These are phyloP conservation scores for Metrosideros polymorpha DNA, from an alignment of 441 rosid species.

Conservation along the genomic window DNA sequence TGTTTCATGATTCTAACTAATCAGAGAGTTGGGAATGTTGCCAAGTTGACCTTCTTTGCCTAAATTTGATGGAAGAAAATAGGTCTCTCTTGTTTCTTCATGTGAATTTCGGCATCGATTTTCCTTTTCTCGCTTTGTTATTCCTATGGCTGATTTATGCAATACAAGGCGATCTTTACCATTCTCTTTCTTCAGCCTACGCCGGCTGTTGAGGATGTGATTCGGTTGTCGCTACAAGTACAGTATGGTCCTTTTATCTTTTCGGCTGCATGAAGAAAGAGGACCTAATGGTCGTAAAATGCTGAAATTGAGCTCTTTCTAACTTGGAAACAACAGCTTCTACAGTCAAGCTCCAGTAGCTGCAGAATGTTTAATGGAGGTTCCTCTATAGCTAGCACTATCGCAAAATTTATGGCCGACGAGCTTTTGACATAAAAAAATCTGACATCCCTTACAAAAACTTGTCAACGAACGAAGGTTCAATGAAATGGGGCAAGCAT, in stretches of 20 bases:
- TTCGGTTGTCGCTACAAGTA: neutral
- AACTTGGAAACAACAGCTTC: neutral
- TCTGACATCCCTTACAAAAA: too few species aligned
- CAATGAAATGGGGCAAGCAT: neutral
- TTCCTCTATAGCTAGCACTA: neutral
- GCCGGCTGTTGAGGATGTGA: neutral
- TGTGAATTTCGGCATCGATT: neutral
- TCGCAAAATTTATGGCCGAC: neutral
- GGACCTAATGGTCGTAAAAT: neutral
- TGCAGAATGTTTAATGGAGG: neutral
- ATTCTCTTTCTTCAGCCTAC: neutral
- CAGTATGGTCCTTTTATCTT: too few species aligned
- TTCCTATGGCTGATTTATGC: neutral
- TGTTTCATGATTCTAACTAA: neutral
- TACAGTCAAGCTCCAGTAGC: neutral
- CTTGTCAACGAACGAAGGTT: neutral
- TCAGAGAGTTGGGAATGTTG: neutral
- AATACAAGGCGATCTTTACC: neutral
- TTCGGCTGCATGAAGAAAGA: neutral
- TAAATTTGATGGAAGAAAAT: neutral
- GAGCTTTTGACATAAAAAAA: neutral
- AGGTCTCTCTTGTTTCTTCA: neutral
- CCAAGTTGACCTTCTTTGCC: neutral
- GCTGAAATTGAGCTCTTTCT: too few species aligned
- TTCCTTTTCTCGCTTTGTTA: neutral